Evolutionary conservation across 2,329 filamentous ascomycete genomes (phyloP), one percentile per base, ranked within the genome.

Genomic region (Diplodia sapinea): DNA sequence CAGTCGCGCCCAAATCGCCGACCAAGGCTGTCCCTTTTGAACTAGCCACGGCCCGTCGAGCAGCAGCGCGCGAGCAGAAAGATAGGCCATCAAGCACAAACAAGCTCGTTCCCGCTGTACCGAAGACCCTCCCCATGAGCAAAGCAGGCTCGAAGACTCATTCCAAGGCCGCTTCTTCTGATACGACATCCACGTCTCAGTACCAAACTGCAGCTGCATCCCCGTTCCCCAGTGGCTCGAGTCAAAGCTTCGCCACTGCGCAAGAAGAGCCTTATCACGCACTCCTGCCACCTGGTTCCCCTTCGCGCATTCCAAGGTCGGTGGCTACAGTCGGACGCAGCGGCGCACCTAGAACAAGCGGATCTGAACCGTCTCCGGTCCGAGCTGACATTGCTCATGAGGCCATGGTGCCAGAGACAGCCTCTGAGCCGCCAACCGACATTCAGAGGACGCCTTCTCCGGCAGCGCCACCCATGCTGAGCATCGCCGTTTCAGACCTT

Each of bases 21-120:
- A 64, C 66, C 9, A 68, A 68, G 59, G 38, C 31, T 3, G 23
- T 57, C 12, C 66, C 57, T 3, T 63, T 64, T 15, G 31, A 29
- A 23, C 29, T 68, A 12, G 66, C 57, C 26, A 68, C 66, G 7
- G 66, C 66, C 6, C 66, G 59, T 29, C 66, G 66, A 51, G 66
- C 66, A 8, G 57, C 57, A 55, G 66, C 23, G 31, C 57, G 66
- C 9, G 66, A 68, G 31, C 33, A 54, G 17, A 63, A 64, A 13
- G 57, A 67, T n/a, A 67, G 49, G 12, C 23, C 36, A 2, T 31
- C 59, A 15, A 13, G n/a, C 26, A 36, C 20, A 15, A 17, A 26
- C 17, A 63, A 63, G 31, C 33, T 63, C 31, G 17, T 63, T 20
- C 59, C 59, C 2, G 59, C 29, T 4, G n/a, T 63, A 20, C 59